phyloP scores from a whole-genome alignment of 306 rosid genomes.

The Aeschynomene evenia region DNA sequence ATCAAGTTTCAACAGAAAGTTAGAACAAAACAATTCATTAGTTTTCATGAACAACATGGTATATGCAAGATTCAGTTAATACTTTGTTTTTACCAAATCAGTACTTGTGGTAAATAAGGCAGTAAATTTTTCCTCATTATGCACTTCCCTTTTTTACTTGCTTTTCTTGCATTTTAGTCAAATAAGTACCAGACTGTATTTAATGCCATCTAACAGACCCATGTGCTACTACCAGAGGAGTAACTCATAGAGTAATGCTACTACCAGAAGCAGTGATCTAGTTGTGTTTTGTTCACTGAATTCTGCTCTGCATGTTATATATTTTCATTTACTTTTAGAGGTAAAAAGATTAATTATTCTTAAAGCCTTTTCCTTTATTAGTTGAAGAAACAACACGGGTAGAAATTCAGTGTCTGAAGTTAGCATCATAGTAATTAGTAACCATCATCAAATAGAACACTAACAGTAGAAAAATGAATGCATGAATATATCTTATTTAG shows the following conservation, averaged over 20 bases:
- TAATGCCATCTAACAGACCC: conserved; percentile 30
- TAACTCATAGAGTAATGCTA: not conserved
- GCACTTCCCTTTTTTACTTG: conserved; percentile 10
- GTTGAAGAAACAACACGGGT: not conserved
- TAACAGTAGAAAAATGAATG: conserved; percentile 2
- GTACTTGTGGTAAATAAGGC: not conserved
- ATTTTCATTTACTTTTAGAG: not conserved
- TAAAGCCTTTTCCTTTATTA: not conserved
- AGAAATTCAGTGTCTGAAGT: not conserved
- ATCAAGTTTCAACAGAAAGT: conserved; percentile 19
- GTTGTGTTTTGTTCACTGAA: conserved; percentile 16
- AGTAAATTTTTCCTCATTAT: conserved; percentile 11
- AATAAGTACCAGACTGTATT: conserved; percentile 18
- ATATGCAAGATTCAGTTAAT: not conserved
- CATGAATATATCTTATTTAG: not conserved
- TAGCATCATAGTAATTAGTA: not conserved
- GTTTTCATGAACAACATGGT: not conserved
- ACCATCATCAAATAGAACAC: not conserved
- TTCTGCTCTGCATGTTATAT: not conserved
- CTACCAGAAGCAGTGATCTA: not conserved
- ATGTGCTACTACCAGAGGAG: conserved; percentile 32
- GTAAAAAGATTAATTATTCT: not conserved
- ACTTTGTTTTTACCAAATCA: conserved; percentile 24
- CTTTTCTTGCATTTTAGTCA: not conserved
- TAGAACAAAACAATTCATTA: not conserved